Conservation (phyloP, 495 filamentous ascomycete genomes). For the Aspergillus diversus region DNA sequence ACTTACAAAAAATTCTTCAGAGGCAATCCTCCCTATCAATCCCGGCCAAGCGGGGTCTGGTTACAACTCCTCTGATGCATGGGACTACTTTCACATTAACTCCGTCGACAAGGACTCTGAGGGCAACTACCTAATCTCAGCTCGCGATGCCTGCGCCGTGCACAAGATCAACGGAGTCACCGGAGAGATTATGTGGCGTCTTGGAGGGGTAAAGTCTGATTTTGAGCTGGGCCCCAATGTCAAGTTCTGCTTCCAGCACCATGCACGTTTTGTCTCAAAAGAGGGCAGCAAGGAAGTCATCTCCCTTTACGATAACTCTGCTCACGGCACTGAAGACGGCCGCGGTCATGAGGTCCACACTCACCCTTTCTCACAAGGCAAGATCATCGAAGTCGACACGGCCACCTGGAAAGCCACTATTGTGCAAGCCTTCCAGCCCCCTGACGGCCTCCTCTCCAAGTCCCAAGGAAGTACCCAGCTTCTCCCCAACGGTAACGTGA, state of each 20-base stretch:
- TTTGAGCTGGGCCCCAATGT: conserved; percentile 46
- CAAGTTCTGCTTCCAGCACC: conserved; percentile 62
- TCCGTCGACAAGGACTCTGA: conserved; percentile 41
- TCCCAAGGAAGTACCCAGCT: conserved; percentile 62
- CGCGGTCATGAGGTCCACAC: conserved; percentile 47
- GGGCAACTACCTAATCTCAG: conserved; percentile 60
- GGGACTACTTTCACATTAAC: conserved; percentile 48
- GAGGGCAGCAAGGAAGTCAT: conserved; percentile 48
- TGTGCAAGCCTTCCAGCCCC: conserved; percentile 48
- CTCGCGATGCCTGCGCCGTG: conserved; percentile 56
- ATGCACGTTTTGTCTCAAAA: conserved; percentile 55
- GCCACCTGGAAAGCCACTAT: conserved; percentile 51
- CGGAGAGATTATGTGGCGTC: conserved; percentile 60
- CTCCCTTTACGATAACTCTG: conserved; percentile 57
- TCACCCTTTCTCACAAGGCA: conserved; percentile 53
- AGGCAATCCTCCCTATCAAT: conserved; percentile 54
- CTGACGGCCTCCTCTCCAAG: conserved; percentile 53
- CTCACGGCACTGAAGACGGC: conserved; percentile 45
- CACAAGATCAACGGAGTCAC: conserved; percentile 59
- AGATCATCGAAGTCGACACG: conserved; percentile 56
- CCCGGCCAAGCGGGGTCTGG: conserved; percentile 57
- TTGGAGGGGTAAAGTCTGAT: conserved; percentile 51
- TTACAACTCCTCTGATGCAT: conserved; percentile 46
- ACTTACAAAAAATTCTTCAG: conserved; percentile 26
- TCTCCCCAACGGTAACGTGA: conserved; percentile 54